These are phyloP conservation scores for Rubia yunnanensis DNA, from an alignment of 257 asterid species.

Conservation along the genomic window DNA sequence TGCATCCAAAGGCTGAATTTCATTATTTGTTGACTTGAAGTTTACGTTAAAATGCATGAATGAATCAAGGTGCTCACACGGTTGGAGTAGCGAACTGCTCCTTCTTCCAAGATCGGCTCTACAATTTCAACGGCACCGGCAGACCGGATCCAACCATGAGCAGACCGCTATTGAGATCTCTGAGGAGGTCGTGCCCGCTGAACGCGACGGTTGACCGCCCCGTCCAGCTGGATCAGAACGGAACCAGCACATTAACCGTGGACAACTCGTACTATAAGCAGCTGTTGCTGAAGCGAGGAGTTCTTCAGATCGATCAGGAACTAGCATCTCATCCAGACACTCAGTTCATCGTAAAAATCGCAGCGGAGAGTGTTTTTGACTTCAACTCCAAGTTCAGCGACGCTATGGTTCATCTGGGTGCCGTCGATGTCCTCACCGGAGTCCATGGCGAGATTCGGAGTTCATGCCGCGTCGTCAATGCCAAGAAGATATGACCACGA, in stretches of 20 bases:
- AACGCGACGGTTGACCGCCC: conserved; percentile 16
- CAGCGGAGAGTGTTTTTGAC: not conserved
- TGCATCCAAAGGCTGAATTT: too few relatives aligned
- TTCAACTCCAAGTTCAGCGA: not conserved
- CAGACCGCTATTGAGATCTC: conserved; percentile 6
- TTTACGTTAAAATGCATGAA: not conserved
- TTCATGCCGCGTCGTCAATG: not conserved
- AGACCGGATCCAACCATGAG: conserved; percentile 52
- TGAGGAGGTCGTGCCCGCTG: conserved; percentile 31
- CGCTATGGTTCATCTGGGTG: conserved; percentile 10
- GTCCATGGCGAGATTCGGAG: conserved; percentile 8
- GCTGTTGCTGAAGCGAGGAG: conserved; percentile 29
- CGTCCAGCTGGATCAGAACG: conserved; percentile 46
- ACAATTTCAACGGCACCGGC: conserved; percentile 36
- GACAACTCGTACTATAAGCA: conserved; percentile 48
- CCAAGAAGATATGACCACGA: not conserved
- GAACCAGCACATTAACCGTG: conserved; percentile 22
- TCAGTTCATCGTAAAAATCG: not conserved
- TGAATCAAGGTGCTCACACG: conserved; percentile 47
- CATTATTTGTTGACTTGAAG: not conserved
- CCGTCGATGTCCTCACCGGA: conserved; percentile 14
- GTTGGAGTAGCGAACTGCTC: conserved; percentile 58
- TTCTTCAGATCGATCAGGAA: conserved; percentile 51
- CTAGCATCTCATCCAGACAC: conserved; percentile 24
- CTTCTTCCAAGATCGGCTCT: conserved; percentile 36